Evolutionary conservation across 2,329 filamentous ascomycete genomes (phyloP).

Genomic region (Hypoxylon sp.): DNA sequence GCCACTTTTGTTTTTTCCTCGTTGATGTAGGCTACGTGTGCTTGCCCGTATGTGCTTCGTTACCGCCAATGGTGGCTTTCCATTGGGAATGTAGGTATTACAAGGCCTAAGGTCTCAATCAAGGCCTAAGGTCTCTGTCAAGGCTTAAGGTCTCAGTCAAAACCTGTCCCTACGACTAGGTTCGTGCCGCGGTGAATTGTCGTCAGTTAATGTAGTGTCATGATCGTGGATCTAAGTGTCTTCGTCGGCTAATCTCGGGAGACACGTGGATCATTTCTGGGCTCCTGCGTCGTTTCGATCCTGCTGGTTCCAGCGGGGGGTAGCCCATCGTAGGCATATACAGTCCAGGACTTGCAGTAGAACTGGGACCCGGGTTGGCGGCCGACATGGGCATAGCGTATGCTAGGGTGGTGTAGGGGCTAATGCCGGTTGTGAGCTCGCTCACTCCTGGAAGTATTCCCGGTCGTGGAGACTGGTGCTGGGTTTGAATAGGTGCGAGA

Average conservation of each 20-base stretch:
- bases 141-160: background rate
- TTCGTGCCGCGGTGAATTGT: conserved; percentile 29
- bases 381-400: conserved; percentile 60
- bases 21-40: conserved; percentile 6
- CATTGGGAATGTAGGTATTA: background rate
- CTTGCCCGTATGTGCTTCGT: conserved; percentile 12
- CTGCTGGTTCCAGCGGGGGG: conserved; percentile 55
- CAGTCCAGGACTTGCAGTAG: conserved; percentile 58
- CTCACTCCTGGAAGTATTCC: conserved; percentile 69
- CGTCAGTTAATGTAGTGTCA: too few species aligned
- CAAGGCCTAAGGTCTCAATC: background rate
- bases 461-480: conserved; percentile 54
- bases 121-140: background rate
- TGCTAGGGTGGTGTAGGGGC: conserved; percentile 69
- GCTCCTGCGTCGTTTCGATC: conserved; percentile 66
- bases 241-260: conserved; percentile 60
- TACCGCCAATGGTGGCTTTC: conserved; percentile 17
- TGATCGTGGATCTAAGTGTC: conserved; percentile 52
- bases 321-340: conserved; percentile 52
- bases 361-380: conserved; percentile 54
- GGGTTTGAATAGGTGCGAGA: conserved; percentile 66
- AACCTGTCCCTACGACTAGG: conserved; percentile 4
- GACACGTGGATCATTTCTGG: conserved; percentile 56
- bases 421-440: conserved; percentile 73
- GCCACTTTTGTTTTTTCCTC: conserved; percentile 9